A percentile compares a stretch with the other conserved stretches of the same genome.
phyloP scores from a whole-genome alignment of 202 grass and related monocot genomes.

The Dendrocalamus latiflorus region DNA sequence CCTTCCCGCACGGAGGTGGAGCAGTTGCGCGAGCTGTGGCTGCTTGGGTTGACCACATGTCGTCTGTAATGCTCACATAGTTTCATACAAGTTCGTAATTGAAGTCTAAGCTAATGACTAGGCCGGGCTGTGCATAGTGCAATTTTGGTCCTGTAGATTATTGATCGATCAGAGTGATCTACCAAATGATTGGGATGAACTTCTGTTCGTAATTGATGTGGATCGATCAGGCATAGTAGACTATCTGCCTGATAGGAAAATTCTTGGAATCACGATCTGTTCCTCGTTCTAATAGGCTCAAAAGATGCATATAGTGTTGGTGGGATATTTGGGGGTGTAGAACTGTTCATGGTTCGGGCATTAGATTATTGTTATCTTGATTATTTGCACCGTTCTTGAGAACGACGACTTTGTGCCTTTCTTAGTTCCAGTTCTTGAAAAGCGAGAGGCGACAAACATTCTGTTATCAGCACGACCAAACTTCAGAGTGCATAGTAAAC shows the following conservation, averaged over 20 bases:
- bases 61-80: not conserved
- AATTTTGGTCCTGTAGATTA: not conserved
- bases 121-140: not conserved
- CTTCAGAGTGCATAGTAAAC: not conserved
- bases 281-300: not conserved
- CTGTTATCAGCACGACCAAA: not conserved
- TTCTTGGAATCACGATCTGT: not conserved
- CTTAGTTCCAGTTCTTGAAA: not conserved
- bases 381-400: not conserved
- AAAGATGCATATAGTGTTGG: not conserved
- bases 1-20: not conserved
- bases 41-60: not conserved
- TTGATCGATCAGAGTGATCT: not conserved
- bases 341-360: not conserved
- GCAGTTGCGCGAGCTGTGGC: not conserved
- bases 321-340: not conserved
- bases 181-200: not conserved
- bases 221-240: not conserved
- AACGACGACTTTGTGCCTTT: not conserved
- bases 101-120: not conserved
- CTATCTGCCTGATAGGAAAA: not conserved
- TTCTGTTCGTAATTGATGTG: not conserved
- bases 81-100: not conserved
- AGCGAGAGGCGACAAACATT: not conserved
- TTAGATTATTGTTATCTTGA: not conserved